Percentiles rank a stretch among this genome's conserved stretches.
phyloP scores from a whole-genome alignment of 371 early-diverging fungal genomes.

The Rhizomucor pusillus region DNA sequence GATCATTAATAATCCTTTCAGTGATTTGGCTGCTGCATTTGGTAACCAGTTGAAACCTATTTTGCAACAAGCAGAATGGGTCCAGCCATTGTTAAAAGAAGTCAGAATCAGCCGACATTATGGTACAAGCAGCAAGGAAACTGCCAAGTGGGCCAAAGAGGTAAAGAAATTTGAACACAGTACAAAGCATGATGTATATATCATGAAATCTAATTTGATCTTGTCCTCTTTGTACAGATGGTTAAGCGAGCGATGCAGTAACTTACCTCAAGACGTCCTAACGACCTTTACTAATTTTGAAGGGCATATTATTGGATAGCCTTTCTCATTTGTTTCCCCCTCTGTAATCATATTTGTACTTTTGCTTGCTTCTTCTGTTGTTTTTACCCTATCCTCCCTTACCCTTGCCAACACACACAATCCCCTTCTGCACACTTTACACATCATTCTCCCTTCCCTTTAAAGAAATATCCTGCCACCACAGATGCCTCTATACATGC shows the following conservation, averaged over 20 bases:
- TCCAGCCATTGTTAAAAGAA: slow-evolving; percentile 63
- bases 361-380: background rate
- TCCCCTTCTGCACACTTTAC: background rate
- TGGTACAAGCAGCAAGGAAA: slow-evolving; percentile 63
- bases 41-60: slow-evolving; percentile 66
- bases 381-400: background rate
- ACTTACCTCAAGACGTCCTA: background rate
- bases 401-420: background rate
- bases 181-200: no score
- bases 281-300: background rate
- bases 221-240: slow-evolving; percentile 7
- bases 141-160: slow-evolving; percentile 80
- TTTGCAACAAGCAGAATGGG: slow-evolving; percentile 61
- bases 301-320: no score
- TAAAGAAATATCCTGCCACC: slow-evolving; percentile 1
- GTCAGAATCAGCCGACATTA: slow-evolving; percentile 66
- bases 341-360: background rate
- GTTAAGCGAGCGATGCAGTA: slow-evolving; percentile 16
- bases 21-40: slow-evolving; percentile 74
- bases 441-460: background rate
- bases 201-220: no score
- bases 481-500: no score
- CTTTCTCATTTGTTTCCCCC: background rate
- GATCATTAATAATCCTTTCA: background rate
- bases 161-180: slow-evolving; percentile 11